Conservation (phyloP, 768 basidiomycete genomes). For the Panaeolus papilionaceus region DNA sequence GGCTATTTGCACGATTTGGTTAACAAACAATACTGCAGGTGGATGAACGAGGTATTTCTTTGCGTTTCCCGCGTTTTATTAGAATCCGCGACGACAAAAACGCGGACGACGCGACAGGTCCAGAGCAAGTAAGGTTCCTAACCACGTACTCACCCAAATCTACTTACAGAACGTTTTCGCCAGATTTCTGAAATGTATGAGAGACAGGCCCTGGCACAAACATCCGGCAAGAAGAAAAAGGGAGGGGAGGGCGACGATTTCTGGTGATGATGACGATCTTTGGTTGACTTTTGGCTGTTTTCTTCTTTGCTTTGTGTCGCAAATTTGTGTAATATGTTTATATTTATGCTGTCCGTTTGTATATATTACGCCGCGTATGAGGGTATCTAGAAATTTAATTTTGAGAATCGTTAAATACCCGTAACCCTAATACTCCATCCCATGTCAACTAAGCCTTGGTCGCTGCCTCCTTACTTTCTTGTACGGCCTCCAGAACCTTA, state of each 20-base stretch:
- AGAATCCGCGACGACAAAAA: slow-evolving; percentile 92
- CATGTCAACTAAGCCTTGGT: slow-evolving; percentile 23
- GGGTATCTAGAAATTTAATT: slow-evolving; percentile 17
- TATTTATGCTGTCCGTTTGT: slow-evolving; percentile 10
- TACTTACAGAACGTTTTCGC: background rate
- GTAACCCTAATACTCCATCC: slow-evolving; percentile 14
- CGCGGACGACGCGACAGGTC: slow-evolving; percentile 90
- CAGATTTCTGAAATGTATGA: slow-evolving; percentile 96
- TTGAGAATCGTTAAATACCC: slow-evolving; percentile 8
- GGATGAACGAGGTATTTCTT: slow-evolving; percentile 90
- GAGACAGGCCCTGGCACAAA: slow-evolving; percentile 83
- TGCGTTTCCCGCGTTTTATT: slow-evolving; percentile 96
- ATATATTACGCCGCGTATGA: slow-evolving; percentile 24
- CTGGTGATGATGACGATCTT: slow-evolving; percentile 54
- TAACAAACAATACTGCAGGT: slow-evolving; percentile 49
- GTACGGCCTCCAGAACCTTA: slow-evolving; percentile 56
- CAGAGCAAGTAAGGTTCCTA: slow-evolving; percentile 78
- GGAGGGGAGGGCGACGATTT: slow-evolving; percentile 79
- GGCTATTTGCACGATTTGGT: background rate
- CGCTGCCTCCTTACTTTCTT: slow-evolving; percentile 37
- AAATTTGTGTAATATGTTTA: slow-evolving; percentile 27
- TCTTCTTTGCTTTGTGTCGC: slow-evolving; percentile 10
- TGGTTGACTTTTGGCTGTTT: background rate
- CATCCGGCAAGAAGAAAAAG: slow-evolving; percentile 72
- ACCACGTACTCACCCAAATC: background rate